Evolutionary conservation across 1,284 basidiomycete species (phyloP), one percentile per base, ranked within the genome.

Genomic region (Hymenochaete sp.): DNA sequence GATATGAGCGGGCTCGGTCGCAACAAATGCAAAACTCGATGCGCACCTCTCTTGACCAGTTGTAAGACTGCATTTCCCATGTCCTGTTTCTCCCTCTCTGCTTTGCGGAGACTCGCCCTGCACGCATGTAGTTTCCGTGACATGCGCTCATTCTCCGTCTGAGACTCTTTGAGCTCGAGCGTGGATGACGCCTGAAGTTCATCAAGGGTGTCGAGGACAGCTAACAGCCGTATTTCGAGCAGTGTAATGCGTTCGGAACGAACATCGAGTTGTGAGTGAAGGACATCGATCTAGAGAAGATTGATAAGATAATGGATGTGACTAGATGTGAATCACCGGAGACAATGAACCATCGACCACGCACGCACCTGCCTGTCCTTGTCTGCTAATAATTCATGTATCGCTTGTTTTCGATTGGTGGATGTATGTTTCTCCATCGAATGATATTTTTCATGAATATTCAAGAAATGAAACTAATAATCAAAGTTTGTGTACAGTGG

Each of bases 1-100:
- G 36, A 39, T 53, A 43, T 44, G 44, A 47, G 25, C 28, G 14
- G 13, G 32, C 14, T 6, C 13, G 5, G 5, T 35, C 25, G 7
- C 26, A 26, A 38, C 9, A 40, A 40, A 26, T 38, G 26, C 36
- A 28, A 43, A n/a, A n/a, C n/a, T n/a, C n/a, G 25, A 24, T 14
- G 55, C 69, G 38, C 54, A 80, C 80, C 74, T 75, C 75, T 77
- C 55, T 75, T 65, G 14, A 78, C 67, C 35, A 81, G 59, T 49
- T 69, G 61, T 35, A 69, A 54, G 0, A 81, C 73, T 4, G 67
- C 74, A 39, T 74, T 74, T 50, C 67, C 64, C 55, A 76, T 56
- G 44, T 77, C 72, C 52, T 78, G 73, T 49, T 63, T 64, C 54
- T 80, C 75, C 3, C 55, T 56, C 56, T 78, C 72, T 3, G 66